Percentiles rank a stretch among this genome's conserved stretches.
Conservation (phyloP, 257 asterid genomes). For the Solanum clarkiae region DNA sequence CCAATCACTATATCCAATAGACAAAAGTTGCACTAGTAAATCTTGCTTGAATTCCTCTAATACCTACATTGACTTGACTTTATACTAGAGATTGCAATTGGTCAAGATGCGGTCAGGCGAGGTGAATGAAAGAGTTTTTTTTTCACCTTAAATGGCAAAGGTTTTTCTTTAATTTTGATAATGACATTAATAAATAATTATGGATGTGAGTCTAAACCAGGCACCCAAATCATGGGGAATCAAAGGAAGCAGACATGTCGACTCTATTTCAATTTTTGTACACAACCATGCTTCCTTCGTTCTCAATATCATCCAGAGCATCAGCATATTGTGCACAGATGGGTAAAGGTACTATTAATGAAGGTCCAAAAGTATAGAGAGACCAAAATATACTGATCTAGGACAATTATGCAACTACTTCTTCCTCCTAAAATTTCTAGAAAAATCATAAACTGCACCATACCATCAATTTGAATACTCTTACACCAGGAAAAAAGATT, state of each 20-base stretch:
- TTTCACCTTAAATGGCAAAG: neutral
- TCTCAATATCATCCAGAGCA: neutral
- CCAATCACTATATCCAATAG: neutral
- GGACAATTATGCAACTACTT: neutral
- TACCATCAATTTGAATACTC: neutral
- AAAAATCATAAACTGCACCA: neutral
- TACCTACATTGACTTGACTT: neutral
- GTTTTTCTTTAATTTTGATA: neutral
- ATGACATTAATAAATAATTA: neutral
- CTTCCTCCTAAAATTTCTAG: neutral
- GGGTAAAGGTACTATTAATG: neutral
- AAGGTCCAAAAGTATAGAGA: neutral
- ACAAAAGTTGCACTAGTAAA: neutral
- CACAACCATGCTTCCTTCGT: neutral
- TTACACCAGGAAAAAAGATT: neutral
- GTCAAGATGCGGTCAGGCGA: neutral
- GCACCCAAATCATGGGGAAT: neutral
- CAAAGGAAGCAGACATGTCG: neutral
- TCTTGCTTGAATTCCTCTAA: neutral
- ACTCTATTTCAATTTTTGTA: neutral
- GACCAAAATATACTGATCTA: neutral
- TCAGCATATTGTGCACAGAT: neutral
- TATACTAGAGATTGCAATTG: neutral
- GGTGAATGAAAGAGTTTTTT: neutral
- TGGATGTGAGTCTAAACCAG: neutral